A percentile compares a stretch with the other conserved stretches of the same genome.
These are phyloP conservation scores for Myxozyma neotropica DNA, from an alignment of 805 yeast genomes.

Conservation along the genomic window DNA sequence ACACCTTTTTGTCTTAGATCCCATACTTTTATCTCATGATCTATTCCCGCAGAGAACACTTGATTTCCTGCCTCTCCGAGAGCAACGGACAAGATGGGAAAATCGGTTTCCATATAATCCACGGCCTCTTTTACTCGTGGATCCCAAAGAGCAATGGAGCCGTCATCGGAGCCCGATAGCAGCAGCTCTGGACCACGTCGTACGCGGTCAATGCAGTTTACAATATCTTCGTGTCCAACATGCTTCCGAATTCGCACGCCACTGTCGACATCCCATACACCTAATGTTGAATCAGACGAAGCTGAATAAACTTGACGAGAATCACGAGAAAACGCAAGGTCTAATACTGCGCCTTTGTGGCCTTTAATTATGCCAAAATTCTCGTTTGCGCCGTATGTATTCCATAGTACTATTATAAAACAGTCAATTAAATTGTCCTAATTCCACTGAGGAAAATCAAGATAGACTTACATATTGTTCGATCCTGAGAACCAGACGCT, in stretches of 20 bases:
- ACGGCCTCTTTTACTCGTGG: constrained; percentile 53
- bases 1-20: constrained; percentile 53
- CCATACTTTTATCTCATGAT: constrained; percentile 61
- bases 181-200: constrained; percentile 42
- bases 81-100: constrained; percentile 61
- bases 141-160: constrained; percentile 66
- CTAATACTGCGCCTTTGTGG: constrained; percentile 67
- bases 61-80: constrained; percentile 47
- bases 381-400: constrained; percentile 44
- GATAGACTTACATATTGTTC: constrained; percentile 34
- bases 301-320: constrained; percentile 49
- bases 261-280: constrained; percentile 62
- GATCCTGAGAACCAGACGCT: constrained; percentile 67
- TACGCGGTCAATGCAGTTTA: constrained; percentile 56
- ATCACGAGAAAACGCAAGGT: constrained; percentile 59
- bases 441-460: background rate
- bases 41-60: constrained; percentile 67
- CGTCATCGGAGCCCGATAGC: constrained; percentile 70
- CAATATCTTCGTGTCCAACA: constrained; percentile 53
- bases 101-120: constrained; percentile 49
- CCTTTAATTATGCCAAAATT: constrained; percentile 55
- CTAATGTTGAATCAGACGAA: constrained; percentile 64
- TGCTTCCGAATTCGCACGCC: constrained; percentile 59
- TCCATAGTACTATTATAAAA: constrained; percentile 47
- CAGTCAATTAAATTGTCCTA: background rate